These are phyloP conservation scores for Yarrowia keelungensis DNA, from an alignment of 805 yeast genomes.

Conservation along the genomic window DNA sequence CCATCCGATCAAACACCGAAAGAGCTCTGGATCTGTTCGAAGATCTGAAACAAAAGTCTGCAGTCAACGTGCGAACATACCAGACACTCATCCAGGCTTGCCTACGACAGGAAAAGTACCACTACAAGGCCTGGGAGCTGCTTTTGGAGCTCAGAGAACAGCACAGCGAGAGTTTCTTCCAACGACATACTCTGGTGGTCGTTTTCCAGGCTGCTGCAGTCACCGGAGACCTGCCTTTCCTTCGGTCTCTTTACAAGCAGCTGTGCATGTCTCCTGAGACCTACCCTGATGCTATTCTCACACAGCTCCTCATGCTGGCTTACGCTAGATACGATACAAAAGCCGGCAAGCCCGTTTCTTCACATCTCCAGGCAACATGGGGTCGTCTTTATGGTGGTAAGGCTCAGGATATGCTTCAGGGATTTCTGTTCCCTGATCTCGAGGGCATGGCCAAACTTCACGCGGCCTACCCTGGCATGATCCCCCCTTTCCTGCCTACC, in stretches of 20 bases:
- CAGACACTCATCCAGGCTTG: conserved; percentile 24
- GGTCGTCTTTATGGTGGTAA: conserved; percentile 13
- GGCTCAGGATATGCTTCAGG: conserved; percentile 28
- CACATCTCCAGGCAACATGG: conserved; percentile 18
- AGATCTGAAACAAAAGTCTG: conserved; percentile 10
- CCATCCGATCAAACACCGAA: conserved; percentile 23
- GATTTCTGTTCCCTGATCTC: conserved; percentile 14
- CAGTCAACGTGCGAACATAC: conserved; percentile 23
- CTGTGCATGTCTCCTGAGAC: conserved; percentile 23
- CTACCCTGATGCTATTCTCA: conserved; percentile 30
- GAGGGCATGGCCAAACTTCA: conserved; percentile 2
- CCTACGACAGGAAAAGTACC: conserved; percentile 25
- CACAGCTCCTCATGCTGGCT: conserved; percentile 33
- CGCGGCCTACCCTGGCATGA: conserved; percentile 16
- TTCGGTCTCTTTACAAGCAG: conserved; percentile 27
- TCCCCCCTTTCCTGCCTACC: conserved; percentile 28
- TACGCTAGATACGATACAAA: conserved; percentile 27
- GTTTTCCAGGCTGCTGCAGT: conserved; percentile 34
- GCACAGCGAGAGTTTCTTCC: conserved; percentile 25
- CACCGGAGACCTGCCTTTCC: conserved; percentile 22
- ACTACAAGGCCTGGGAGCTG: conserved; percentile 35
- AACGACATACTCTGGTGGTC: conserved; percentile 29
- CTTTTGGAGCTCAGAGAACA: conserved; percentile 28
- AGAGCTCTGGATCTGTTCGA: conserved; percentile 25
- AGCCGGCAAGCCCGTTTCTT: background rate